Conservation (phyloP, 768 basidiomycete genomes). For the Rhodosporidiobolus odoratus region DNA sequence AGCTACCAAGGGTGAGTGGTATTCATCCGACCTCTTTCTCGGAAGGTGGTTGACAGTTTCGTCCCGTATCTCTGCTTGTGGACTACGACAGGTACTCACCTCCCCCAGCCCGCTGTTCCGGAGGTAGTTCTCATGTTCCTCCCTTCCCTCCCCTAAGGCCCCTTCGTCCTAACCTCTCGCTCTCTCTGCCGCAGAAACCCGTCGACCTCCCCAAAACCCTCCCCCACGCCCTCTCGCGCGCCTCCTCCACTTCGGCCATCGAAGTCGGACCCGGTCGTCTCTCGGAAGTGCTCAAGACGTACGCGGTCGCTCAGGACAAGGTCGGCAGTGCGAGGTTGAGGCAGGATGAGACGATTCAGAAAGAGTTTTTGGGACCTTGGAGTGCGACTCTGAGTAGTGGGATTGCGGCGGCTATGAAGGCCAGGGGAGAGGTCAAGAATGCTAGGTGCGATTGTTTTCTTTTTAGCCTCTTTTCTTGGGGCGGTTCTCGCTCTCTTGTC, state of each 20-base stretch:
- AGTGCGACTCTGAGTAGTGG: conserved; percentile 76
- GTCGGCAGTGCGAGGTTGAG: conserved; percentile 58
- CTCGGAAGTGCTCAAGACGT: conserved; percentile 68
- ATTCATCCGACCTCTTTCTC: not conserved
- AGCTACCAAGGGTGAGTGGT: conserved; percentile 37
- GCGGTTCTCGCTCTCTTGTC: not conserved
- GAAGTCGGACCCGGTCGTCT: conserved; percentile 61
- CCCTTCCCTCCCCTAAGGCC: not conserved
- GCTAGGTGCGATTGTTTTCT: conserved; percentile 37
- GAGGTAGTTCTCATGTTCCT: conserved; percentile 48
- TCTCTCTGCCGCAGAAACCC: conserved; percentile 58
- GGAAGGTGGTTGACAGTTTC: not conserved
- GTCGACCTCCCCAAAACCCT: conserved; percentile 84
- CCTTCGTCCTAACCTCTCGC: conserved; percentile 63
- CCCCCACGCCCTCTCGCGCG: conserved; percentile 84
- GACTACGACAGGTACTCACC: conserved; percentile 55
- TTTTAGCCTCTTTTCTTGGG: not conserved
- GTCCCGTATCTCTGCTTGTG: not conserved
- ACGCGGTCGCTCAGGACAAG: conserved; percentile 78
- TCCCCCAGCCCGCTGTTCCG: conserved; percentile 48
- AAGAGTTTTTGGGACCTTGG: conserved; percentile 73
- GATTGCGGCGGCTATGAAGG: conserved; percentile 86
- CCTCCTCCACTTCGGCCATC: conserved; percentile 59
- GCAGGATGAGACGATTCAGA: conserved; percentile 29
- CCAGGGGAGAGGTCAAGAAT: conserved; percentile 52